phyloP scores from a whole-genome alignment of 208 protist species.

The Porcisia hertigi region DNA sequence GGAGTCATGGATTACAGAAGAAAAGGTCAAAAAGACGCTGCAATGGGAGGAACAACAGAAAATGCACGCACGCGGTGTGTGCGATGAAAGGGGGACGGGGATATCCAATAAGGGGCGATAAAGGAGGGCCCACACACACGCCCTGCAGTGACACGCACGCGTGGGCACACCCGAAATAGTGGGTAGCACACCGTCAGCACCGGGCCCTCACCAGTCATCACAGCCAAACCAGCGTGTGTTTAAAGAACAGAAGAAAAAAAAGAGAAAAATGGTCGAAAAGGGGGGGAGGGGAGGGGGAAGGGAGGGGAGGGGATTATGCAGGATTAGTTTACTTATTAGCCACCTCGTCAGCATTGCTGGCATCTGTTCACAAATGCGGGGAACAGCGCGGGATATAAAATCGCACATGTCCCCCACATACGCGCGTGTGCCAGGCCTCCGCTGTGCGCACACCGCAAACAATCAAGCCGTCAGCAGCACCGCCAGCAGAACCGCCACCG shows the following conservation, averaged over 20 bases:
- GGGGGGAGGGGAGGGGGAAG: not conserved
- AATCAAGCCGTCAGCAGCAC: slow-evolving; percentile 4
- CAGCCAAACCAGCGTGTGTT: not conserved
- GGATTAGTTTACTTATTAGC: no score
- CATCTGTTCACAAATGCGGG: no score
- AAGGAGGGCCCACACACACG: no score
- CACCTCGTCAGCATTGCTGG: no score
- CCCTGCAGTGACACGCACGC: not conserved
- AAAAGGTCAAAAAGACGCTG: no score
- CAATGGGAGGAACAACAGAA: no score
- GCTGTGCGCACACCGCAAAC: not conserved
- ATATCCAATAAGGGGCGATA: no score
- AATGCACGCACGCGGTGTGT: no score
- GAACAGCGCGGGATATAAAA: no score
- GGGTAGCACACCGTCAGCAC: not conserved
- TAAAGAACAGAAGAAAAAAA: not conserved
- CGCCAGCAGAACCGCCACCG: not conserved
- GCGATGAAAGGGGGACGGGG: no score
- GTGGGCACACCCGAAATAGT: not conserved
- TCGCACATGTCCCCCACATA: not conserved
- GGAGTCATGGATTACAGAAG: no score
- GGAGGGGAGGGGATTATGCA: no score
- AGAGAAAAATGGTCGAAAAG: not conserved
- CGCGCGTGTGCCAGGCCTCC: not conserved
- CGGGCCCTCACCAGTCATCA: not conserved